Evolutionary conservation across 306 rosid genomes (phyloP).

Genomic region (Morella rubra): DNA sequence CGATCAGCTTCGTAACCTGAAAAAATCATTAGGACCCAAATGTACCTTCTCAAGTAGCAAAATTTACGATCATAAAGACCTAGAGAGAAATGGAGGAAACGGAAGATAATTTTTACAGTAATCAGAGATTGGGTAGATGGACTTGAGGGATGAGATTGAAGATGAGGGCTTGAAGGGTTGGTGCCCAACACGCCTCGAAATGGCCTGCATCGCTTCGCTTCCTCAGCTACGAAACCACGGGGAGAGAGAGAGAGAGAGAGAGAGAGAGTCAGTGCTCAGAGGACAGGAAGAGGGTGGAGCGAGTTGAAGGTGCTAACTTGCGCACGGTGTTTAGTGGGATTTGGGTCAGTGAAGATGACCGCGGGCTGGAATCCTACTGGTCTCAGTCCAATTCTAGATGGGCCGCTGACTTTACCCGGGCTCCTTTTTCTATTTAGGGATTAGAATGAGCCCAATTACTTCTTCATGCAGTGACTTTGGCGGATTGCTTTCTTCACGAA

Average conservation of each 20-base stretch:
- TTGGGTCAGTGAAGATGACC: slow-evolving; percentile 22
- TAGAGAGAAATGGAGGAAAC: slow-evolving; percentile 10
- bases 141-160: slow-evolving; percentile 46
- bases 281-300: slow-evolving; percentile 1
- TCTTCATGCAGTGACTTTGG: no score
- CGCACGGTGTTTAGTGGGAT: slow-evolving; percentile 11
- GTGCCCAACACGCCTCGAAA: slow-evolving; percentile 69
- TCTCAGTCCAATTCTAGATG: background rate
- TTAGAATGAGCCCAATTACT: no score
- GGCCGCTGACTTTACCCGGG: no score
- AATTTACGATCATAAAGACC: slow-evolving; percentile 7
- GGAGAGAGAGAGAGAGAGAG: background rate
- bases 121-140: slow-evolving; percentile 57
- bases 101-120: slow-evolving; percentile 40
- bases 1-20: slow-evolving; percentile 68
- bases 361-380: background rate
- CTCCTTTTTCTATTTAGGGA: no score
- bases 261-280: background rate
- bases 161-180: slow-evolving; percentile 49
- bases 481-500: no score
- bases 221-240: slow-evolving; percentile 31
- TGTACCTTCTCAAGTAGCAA: slow-evolving; percentile 4
- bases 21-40: slow-evolving; percentile 5
- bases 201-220: slow-evolving; percentile 63
- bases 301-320: slow-evolving; percentile 13